These are phyloP conservation scores for Aspergillus fischeri DNA, from an alignment of 2,329 filamentous ascomycete genomes.

Conservation along the genomic window DNA sequence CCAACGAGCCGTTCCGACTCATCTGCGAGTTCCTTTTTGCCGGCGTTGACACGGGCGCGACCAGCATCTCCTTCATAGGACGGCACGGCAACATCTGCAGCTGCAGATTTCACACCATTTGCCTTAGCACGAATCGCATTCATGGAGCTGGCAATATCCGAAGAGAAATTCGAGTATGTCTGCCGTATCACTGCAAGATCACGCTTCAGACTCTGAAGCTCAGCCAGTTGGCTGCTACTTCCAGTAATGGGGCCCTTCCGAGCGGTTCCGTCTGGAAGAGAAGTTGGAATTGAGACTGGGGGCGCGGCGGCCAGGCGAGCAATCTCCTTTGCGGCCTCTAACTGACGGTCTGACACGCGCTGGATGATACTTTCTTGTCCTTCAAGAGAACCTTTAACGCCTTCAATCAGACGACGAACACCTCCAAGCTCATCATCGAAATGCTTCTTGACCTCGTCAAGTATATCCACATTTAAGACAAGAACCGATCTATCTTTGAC, in stretches of 20 bases:
- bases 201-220: conserved; percentile 76
- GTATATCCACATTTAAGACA: conserved; percentile 86
- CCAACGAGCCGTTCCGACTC: conserved; percentile 89
- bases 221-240: conserved; percentile 62
- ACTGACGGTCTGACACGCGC: conserved; percentile 82
- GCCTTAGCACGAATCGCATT: conserved; percentile 76
- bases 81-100: conserved; percentile 66
- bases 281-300: conserved; percentile 22
- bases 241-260: conserved; percentile 27
- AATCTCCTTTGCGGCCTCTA: conserved; percentile 85
- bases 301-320: conserved; percentile 58
- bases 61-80: conserved; percentile 73
- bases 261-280: conserved; percentile 22
- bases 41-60: conserved; percentile 75
- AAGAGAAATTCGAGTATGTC: conserved; percentile 86
- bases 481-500: conserved; percentile 93
- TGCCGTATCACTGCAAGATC: conserved; percentile 90
- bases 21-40: conserved; percentile 79
- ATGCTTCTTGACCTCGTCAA: conserved; percentile 95
- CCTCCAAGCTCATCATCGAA: conserved; percentile 87
- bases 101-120: conserved; percentile 69
- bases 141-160: conserved; percentile 87
- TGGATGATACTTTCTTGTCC: conserved; percentile 79
- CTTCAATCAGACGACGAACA: conserved; percentile 77
- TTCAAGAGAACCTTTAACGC: conserved; percentile 76